These are phyloP conservation scores for Mycena haematopus DNA, from an alignment of 768 basidiomycete species.

Conservation along the genomic window DNA sequence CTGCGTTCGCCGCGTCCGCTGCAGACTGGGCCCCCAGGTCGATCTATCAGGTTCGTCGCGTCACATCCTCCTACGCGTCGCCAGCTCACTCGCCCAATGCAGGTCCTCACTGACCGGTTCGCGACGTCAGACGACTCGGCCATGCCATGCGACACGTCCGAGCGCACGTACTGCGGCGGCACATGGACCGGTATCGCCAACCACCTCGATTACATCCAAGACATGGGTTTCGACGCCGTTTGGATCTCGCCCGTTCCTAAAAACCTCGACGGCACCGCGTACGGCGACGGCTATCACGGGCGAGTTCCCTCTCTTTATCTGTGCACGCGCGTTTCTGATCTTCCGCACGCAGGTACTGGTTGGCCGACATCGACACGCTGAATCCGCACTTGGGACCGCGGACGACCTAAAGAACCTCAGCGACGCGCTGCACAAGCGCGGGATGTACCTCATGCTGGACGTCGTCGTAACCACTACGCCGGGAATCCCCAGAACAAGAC, in stretches of 20 bases:
- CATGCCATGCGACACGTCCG: constrained; percentile 56
- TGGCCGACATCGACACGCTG: constrained; percentile 63
- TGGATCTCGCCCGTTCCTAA: constrained; percentile 79
- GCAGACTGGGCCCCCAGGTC: constrained; percentile 58
- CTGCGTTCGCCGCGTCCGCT: constrained; percentile 48
- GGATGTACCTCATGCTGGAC: constrained; percentile 74
- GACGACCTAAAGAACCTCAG: constrained; percentile 75
- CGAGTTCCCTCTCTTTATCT: constrained; percentile 47
- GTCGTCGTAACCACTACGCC: constrained; percentile 73
- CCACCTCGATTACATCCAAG: constrained; percentile 78
- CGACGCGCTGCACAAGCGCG: constrained; percentile 67
- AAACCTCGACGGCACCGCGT: constrained; percentile 67
- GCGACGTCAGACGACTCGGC: constrained; percentile 56
- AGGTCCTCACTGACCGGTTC: constrained; percentile 73
- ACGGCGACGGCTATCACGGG: constrained; percentile 79
- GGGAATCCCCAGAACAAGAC: constrained; percentile 16
- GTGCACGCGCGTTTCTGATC: not conserved
- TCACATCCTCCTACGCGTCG: not conserved
- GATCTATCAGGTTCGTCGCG: constrained; percentile 54
- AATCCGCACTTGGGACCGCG: constrained; percentile 76
- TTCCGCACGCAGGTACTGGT: constrained; percentile 42
- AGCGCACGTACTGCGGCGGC: constrained; percentile 72
- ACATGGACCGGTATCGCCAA: constrained; percentile 67
- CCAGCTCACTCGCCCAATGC: constrained; percentile 14
- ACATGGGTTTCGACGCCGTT: constrained; percentile 77